Base-by-base conservation (phyloP, 148 eudicot genomes). In the Chenopodium berlandieri region DNA sequence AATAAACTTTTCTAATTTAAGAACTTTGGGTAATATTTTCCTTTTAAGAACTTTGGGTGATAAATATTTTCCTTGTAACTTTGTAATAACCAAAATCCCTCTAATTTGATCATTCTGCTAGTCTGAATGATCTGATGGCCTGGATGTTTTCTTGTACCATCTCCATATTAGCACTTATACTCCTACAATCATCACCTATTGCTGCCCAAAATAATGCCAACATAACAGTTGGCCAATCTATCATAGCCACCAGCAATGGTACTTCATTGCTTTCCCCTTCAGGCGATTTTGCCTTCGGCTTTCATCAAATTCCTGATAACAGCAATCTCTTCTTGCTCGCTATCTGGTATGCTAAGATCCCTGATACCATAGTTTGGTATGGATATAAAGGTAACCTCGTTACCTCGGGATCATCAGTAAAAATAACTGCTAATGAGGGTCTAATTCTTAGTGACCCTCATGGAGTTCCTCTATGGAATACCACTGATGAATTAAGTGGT, bases 311-410 rank as follows among this genome's bases (percentile, higher is more conserved):
- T 50, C 56, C 56, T 50, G 1, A 50, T 13, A 50, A 13, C 11
- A 50, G 56, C 1, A 1, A 50, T 50, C 56, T 50, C 56, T 50
- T 80, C 81, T 77, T 89, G 78, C 90, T 89, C 3, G 83, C 90
- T 65, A 89, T 90, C 63, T 91, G 91, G 94, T 91, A 86, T 48
- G 74, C 86, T 23, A 87, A 88, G 32, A 90, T 89, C 20, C 90
- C 91, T 0, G 88, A 88, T 14, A 90, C 91, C 44, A 81, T 88
- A 25, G 85, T 88, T 4, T 91, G 93, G 93, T 82, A 85, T 69
- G 90, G 85, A 20, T 80, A 73, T 71, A 79, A 80, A 1, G 88
- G 88, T 1, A 60, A 58, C 3, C 88, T 83, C 9, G 89, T 84
- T 8, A 27, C 83, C 30, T 25, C 46, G 25, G 88, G 89, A 46